phyloP scores from a whole-genome alignment of 176 grass and related monocot species.

The Carex parvula region DNA sequence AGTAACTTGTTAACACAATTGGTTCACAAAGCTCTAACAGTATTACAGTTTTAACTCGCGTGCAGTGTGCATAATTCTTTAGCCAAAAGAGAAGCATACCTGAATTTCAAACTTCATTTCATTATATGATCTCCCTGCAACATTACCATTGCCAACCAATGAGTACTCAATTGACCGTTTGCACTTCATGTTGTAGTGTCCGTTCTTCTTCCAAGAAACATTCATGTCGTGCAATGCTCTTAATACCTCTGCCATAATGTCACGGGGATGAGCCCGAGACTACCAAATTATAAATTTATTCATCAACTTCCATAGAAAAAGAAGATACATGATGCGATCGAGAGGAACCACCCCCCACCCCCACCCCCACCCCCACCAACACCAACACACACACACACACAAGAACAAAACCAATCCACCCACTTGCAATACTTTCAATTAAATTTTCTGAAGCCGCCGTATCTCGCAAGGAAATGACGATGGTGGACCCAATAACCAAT shows the following conservation, averaged over 20 bases:
- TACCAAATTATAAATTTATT: slow-evolving; percentile 31
- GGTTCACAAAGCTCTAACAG: neutral
- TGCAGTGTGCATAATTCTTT: neutral
- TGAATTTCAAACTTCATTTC: slow-evolving; percentile 96
- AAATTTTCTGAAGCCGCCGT: no score
- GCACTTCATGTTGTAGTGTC: slow-evolving; percentile 99
- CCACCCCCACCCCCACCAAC: neutral
- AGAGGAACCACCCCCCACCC: neutral
- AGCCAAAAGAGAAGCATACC: slow-evolving; percentile 32
- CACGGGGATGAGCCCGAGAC: slow-evolving; percentile 84
- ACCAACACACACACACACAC: neutral
- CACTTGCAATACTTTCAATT: neutral
- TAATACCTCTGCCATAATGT: slow-evolving; percentile 91
- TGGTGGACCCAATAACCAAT: neutral
- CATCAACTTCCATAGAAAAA: neutral
- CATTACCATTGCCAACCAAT: slow-evolving; percentile 53
- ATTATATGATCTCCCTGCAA: slow-evolving; percentile 38
- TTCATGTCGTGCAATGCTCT: slow-evolving; percentile 90
- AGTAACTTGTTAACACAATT: neutral
- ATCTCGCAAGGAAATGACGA: neutral
- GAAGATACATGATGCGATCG: neutral
- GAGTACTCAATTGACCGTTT: slow-evolving; percentile 53
- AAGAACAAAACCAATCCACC: neutral
- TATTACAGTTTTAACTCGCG: neutral
- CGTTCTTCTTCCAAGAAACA: slow-evolving; percentile 93